phyloP scores from a whole-genome alignment of 345 rosid species.

The Carallia brachiata region DNA sequence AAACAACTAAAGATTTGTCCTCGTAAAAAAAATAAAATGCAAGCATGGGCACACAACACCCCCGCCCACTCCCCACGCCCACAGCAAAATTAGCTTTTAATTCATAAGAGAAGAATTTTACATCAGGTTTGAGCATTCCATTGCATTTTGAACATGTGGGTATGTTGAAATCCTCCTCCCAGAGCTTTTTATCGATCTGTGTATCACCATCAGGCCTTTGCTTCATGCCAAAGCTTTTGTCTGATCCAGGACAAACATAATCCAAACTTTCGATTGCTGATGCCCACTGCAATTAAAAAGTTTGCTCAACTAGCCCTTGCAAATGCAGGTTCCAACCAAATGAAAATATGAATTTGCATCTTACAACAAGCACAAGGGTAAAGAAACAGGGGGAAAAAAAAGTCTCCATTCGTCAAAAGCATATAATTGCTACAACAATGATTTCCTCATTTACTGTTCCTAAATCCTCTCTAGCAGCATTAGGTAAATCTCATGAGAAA shows the following conservation, averaged over 20 bases:
- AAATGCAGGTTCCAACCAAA: not conserved
- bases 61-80: not conserved
- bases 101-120: constrained; percentile 22
- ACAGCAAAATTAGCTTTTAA: not conserved
- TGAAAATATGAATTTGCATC: not conserved
- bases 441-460: too few relatives aligned
- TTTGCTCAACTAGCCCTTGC: not conserved
- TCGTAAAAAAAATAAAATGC: not conserved
- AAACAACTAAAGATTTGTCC: not conserved
- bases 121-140: constrained; percentile 88
- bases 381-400: not conserved
- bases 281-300: constrained; percentile 67
- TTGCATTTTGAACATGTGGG: constrained; percentile 78
- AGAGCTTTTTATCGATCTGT: constrained; percentile 89
- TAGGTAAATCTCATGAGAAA: too few relatives aligned
- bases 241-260: constrained; percentile 70
- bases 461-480: too few relatives aligned
- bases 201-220: constrained; percentile 98
- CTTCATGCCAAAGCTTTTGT: constrained; percentile 94
- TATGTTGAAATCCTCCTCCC: constrained; percentile 82
- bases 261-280: constrained; percentile 82
- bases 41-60: not conserved
- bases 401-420: not conserved
- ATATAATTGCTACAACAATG: not conserved
- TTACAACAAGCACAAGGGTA: not conserved